Base-by-base conservation (phyloP, 2,329 filamentous ascomycete species). In the Phaeosphaeria sp. region DNA sequence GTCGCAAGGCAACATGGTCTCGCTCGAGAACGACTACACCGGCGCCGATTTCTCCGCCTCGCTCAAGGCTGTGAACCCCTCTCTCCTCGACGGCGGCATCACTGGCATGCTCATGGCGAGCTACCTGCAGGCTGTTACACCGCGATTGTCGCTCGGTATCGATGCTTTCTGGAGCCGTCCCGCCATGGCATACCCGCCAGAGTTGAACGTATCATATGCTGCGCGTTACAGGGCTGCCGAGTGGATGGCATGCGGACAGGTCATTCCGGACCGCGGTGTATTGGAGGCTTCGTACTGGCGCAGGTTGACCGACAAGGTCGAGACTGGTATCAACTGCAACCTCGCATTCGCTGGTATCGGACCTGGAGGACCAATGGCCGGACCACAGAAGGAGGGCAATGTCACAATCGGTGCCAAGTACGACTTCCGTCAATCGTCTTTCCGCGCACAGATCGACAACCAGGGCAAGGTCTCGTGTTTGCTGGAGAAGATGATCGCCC, bases 331-430 rank as follows among this genome's bases (percentile, higher is more conserved):
- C 68, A 94, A 98, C 72, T 88, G 96, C 84, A 96, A 93, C 78
- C 85, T 99, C 58, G 90, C 93, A 65, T 90, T 97, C 67, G 88
- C 86, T 22, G 81, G 81, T 25, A 84, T 87, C 30, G 83, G 88
- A 30, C 75, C 86, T 57, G 74, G 58, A 67, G 87, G 86, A 51
- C 86, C 87, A 63, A 92, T 92, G 72, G 87, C 85, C 59, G 88
- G 88, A n/a, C 69, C 68, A 53, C 87, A 89, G 78, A 94, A 93
- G 79, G 93, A 99, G 79, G 95, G 95, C 55, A 86, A 92, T 60
- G 93, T 96, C 53, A 92, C 93, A 53, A 86, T 98, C 71, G 95
- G 94, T 73, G 92, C 93, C 77, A 99, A 99, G 82, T 99, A 99
- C 81, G 94, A 97, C 78, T 99, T 99, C 87, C 88, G 92, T 75